These are phyloP conservation scores for Magnolia sinica DNA, from an alignment of 164 flowering plant species.

Conservation along the genomic window DNA sequence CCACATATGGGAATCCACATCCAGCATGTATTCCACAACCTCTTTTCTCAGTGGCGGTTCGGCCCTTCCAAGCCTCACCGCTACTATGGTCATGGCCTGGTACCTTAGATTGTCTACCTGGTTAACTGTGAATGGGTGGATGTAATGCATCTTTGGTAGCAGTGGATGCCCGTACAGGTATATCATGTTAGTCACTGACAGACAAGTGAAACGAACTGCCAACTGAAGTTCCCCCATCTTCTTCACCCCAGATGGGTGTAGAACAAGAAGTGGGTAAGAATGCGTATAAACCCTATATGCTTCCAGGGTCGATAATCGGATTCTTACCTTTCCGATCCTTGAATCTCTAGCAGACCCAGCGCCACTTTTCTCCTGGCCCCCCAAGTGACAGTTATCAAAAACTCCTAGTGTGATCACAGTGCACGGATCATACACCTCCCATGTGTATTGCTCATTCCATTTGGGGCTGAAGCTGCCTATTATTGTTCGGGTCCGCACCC, in stretches of 20 bases:
- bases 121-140: slow-evolving; percentile 53
- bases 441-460: slow-evolving; percentile 66
- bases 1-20: slow-evolving; percentile 62
- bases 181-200: slow-evolving; percentile 42
- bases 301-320: slow-evolving; percentile 49
- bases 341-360: slow-evolving; percentile 27
- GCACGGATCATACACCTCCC: slow-evolving; percentile 69
- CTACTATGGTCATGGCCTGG: slow-evolving; percentile 57
- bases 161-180: slow-evolving; percentile 45
- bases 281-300: slow-evolving; percentile 43
- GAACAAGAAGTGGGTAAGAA: slow-evolving; percentile 53
- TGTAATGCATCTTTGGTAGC: slow-evolving; percentile 59
- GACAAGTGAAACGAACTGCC: slow-evolving; percentile 47
- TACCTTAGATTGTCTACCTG: slow-evolving; percentile 45
- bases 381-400: slow-evolving; percentile 50
- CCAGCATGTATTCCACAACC: slow-evolving; percentile 64
- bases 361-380: slow-evolving; percentile 18
- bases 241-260: slow-evolving; percentile 54
- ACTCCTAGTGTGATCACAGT: slow-evolving; percentile 58
- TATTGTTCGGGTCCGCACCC: slow-evolving; percentile 66
- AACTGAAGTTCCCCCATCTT: slow-evolving; percentile 59
- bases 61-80: slow-evolving; percentile 47
- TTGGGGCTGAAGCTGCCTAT: slow-evolving; percentile 40
- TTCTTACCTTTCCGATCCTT: slow-evolving; percentile 51
- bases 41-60: slow-evolving; percentile 61